Percentiles rank a stretch among this genome's conserved stretches.
Conservation (phyloP, 805 yeast genomes). For the Schwanniomyces yamadae region DNA sequence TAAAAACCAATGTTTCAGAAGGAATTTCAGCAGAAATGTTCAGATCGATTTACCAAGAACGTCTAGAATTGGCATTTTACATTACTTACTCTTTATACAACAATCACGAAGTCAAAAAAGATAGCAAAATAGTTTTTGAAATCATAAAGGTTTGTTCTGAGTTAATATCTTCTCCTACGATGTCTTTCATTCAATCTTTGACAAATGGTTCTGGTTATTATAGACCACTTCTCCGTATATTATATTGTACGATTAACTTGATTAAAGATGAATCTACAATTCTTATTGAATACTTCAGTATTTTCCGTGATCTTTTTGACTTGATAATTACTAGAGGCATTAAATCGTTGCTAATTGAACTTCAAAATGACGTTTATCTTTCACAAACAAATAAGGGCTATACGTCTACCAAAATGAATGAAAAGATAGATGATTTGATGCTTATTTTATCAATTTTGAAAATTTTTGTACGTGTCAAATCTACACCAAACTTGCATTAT, state of each 20-base stretch:
- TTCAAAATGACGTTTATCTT: constrained; percentile 55
- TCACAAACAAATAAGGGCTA: constrained; percentile 33
- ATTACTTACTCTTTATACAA: constrained; percentile 42
- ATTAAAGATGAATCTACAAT: constrained; percentile 39
- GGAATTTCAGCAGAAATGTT: constrained; percentile 51
- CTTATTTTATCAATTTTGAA: constrained; percentile 65
- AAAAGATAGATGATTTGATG: constrained; percentile 62
- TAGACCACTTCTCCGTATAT: constrained; percentile 60
- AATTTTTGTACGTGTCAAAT: constrained; percentile 49
- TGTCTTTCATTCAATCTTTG: constrained; percentile 47
- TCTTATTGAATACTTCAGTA: constrained; percentile 48
- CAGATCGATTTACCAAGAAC: constrained; percentile 52
- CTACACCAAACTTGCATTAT: constrained; percentile 46
- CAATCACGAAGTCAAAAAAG: constrained; percentile 23
- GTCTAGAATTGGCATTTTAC: constrained; percentile 67
- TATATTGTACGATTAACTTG: constrained; percentile 48
- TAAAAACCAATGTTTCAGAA: constrained; percentile 50
- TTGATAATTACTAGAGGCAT: constrained; percentile 65
- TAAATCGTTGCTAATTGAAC: constrained; percentile 53
- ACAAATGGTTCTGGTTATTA: constrained; percentile 43
- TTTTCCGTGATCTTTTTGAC: constrained; percentile 58
- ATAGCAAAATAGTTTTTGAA: constrained; percentile 36
- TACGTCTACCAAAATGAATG: constrained; percentile 36
- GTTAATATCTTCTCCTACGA: constrained; percentile 48
- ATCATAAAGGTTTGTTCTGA: constrained; percentile 44